Base-by-base conservation (phyloP, 495 filamentous ascomycete genomes). In the Annulohypoxylon bovei region DNA sequence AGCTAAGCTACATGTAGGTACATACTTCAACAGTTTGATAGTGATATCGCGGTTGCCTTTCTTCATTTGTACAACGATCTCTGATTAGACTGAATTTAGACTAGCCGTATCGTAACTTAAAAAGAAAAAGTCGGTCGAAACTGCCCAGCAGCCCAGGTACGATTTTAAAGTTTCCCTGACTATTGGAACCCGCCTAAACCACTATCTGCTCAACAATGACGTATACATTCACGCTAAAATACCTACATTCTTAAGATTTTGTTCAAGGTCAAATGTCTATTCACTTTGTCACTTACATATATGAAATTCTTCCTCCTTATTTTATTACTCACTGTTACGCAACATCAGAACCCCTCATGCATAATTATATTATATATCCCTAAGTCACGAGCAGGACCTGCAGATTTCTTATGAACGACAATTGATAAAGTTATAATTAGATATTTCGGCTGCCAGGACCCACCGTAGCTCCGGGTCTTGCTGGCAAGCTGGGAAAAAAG, bases 141-240 rank as follows among this genome's bases (percentile, higher is more conserved):
- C 37, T 55, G 23, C 56, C 60, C 54, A 64, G 35, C 37, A 49
- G 23, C 56, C 60, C 54, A 64, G 35, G 33, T 35, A 53, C 39
- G 14, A 7, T 52, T 50, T 22, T 56, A 57, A 50, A 52, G 62
- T 66, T 56, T 59, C 62, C 68, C 63, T 67, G 58, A 23, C 62
- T 35, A 56, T 59, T 65, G 55, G 23, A 58, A 49, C 62, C 60
- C 47, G 44, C 47, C 23, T 37, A 63, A 62, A 53, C 42, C 40
- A 57, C n/a, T 50, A 57, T 58, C 54, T 37, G 18, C 62, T 49
- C 60, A 33, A 50, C 47, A 39, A 72, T 72, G 70, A 72, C 70
- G 70, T 72, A 68, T 60, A 20, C 35, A 53, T 42, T 58, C 20
- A 20, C 49, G 14, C 49, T 33, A 53, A 53, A 53, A 7, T 53